Evolutionary conservation across 2,329 filamentous ascomycete species (phyloP).

Genomic region (Rhynchosporium agropyri): DNA sequence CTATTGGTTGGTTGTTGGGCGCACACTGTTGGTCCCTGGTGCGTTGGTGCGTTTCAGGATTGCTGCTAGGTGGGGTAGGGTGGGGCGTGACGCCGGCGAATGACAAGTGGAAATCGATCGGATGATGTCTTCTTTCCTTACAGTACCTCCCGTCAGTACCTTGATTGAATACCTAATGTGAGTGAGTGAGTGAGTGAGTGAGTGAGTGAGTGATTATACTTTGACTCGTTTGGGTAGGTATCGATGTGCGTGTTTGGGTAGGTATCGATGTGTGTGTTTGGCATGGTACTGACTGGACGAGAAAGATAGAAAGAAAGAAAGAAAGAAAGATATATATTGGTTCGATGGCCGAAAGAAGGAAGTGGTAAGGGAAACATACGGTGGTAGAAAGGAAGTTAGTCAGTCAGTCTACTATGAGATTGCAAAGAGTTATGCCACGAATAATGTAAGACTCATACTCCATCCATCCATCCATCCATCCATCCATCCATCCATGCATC

Average conservation of each 20-base stretch:
- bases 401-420: no score
- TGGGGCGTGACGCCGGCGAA: neutral
- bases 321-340: no score
- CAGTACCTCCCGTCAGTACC: neutral
- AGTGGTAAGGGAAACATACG: neutral
- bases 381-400: no score
- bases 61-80: neutral
- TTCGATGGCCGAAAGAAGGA: neutral
- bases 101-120: no score
- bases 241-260: no score
- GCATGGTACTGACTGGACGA: neutral
- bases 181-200: no score
- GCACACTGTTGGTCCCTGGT: neutral
- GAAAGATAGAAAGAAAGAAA: neutral
- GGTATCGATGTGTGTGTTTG: no score
- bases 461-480: neutral
- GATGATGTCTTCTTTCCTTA: neutral
- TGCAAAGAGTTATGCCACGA: no score
- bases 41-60: constrained; percentile 11
- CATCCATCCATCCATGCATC: neutral
- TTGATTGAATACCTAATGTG: no score
- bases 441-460: no score
- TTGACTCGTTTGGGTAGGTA: no score
- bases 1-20: constrained; percentile 4
- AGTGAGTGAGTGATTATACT: no score